Conservation (phyloP, 371 early-diverging fungal species). For the Mortierella sp. region DNA sequence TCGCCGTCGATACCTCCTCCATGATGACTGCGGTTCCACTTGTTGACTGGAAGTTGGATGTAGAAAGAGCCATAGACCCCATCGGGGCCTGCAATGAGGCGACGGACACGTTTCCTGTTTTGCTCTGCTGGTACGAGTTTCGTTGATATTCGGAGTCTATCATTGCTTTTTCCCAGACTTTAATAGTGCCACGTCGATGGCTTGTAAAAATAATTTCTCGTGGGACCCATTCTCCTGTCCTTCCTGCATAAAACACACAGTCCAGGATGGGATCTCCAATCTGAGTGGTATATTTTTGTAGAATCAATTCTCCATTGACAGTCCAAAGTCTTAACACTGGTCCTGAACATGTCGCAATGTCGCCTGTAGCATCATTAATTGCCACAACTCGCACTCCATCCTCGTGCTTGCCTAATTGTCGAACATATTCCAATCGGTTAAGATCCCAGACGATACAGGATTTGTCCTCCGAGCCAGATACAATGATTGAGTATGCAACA, state of each 20-base stretch:
- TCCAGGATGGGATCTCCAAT: constrained; percentile 71
- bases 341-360: constrained; percentile 78
- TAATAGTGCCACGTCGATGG: constrained; percentile 41
- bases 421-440: constrained; percentile 76
- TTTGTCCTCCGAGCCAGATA: constrained; percentile 80
- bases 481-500: constrained; percentile 74
- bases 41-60: neutral
- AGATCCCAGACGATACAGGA: constrained; percentile 83
- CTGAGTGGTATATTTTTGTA: constrained; percentile 67
- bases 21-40: neutral
- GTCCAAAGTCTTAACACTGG: constrained; percentile 73
- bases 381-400: constrained; percentile 67
- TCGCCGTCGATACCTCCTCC: neutral
- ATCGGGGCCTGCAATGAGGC: constrained; percentile 37
- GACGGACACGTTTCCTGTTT: constrained; percentile 16
- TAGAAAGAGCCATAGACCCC: constrained; percentile 18
- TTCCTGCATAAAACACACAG: constrained; percentile 70
- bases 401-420: constrained; percentile 70
- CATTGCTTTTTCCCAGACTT: constrained; percentile 60
- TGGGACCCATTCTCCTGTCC: constrained; percentile 46
- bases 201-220: constrained; percentile 47
- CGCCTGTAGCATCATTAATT: constrained; percentile 79
- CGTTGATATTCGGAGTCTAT: constrained; percentile 28
- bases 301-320: constrained; percentile 79
- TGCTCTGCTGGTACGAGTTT: constrained; percentile 18